A percentile compares a stretch with the other conserved stretches of the same genome.
These are phyloP conservation scores for Carex scoparia DNA, from an alignment of 176 grass and related monocot genomes.

Conservation along the genomic window DNA sequence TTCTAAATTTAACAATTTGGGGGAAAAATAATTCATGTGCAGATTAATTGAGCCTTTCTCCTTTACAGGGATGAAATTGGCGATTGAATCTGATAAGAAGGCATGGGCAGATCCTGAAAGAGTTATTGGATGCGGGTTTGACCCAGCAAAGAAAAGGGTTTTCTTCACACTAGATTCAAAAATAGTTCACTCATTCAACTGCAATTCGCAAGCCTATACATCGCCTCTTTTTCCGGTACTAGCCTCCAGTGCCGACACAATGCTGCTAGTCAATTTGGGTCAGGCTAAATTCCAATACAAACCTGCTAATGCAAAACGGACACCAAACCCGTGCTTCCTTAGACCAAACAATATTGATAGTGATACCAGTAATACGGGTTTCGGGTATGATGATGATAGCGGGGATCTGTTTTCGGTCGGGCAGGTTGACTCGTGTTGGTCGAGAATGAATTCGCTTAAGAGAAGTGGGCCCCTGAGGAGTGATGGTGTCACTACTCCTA, in stretches of 20 bases:
- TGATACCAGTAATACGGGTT: conserved; percentile 14
- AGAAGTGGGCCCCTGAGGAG: conserved; percentile 27
- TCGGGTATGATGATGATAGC: conserved; percentile 81
- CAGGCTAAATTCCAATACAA: conserved; percentile 87
- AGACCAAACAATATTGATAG: conserved; percentile 22
- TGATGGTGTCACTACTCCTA: background rate
- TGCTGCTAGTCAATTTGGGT: conserved; percentile 85
- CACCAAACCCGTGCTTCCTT: conserved; percentile 74
- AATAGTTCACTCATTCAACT: conserved; percentile 62
- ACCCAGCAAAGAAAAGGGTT: conserved; percentile 76
- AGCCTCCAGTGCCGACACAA: conserved; percentile 61
- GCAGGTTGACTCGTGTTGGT: conserved; percentile 61
- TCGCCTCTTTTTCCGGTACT: conserved; percentile 68
- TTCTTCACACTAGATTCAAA: conserved; percentile 90
- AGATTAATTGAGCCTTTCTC: background rate
- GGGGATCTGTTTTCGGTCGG: conserved; percentile 95
- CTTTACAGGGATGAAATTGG: conserved; percentile 75
- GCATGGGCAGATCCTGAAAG: conserved; percentile 66
- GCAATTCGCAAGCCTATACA: conserved; percentile 67
- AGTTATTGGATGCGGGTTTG: conserved; percentile 83
- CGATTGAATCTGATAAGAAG: conserved; percentile 60
- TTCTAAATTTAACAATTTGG: background rate
- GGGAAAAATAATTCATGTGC: background rate
- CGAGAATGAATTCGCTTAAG: conserved; percentile 40
- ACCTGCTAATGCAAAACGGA: conserved; percentile 65